Conservation (phyloP, 1,284 basidiomycete species). For the Trichosporon ovoides region DNA sequence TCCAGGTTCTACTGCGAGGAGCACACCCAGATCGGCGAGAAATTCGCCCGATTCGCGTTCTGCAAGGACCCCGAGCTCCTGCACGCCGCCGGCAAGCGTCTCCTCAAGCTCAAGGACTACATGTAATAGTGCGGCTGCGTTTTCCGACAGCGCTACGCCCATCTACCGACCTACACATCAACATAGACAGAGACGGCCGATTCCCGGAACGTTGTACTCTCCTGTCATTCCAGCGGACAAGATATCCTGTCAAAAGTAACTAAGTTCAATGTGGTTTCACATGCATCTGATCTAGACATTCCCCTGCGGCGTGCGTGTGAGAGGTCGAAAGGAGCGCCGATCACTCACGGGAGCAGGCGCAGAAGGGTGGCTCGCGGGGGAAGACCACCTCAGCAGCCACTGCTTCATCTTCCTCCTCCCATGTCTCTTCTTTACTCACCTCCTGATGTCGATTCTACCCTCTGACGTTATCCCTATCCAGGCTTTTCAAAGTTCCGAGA, state of each 20-base stretch:
- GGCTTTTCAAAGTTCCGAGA: too few species aligned
- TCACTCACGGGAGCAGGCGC: not conserved
- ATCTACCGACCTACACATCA: not conserved
- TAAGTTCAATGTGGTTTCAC: constrained; percentile 2
- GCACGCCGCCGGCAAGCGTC: constrained; percentile 66
- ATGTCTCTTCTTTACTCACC: not conserved
- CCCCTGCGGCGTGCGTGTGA: not conserved
- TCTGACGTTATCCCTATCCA: too few species aligned
- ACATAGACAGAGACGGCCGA: not conserved
- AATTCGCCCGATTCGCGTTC: constrained; percentile 82
- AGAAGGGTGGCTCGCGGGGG: not conserved
- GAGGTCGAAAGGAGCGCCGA: not conserved
- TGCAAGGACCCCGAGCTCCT: constrained; percentile 87
- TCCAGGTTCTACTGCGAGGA: constrained; percentile 80
- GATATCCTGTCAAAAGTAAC: not conserved
- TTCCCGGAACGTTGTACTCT: too few species aligned
- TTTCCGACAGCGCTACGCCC: too few species aligned
- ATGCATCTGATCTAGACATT: constrained; percentile 2
- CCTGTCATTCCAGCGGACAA: not conserved
- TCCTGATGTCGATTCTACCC: too few species aligned
- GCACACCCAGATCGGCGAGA: constrained; percentile 76
- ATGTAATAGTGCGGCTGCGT: constrained; percentile 29
- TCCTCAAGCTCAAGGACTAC: constrained; percentile 68
- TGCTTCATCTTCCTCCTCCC: too few species aligned
- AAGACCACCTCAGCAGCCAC: not conserved